These are phyloP conservation scores for Debaryomyces maramus DNA, from an alignment of 805 yeast genomes.

Conservation along the genomic window DNA sequence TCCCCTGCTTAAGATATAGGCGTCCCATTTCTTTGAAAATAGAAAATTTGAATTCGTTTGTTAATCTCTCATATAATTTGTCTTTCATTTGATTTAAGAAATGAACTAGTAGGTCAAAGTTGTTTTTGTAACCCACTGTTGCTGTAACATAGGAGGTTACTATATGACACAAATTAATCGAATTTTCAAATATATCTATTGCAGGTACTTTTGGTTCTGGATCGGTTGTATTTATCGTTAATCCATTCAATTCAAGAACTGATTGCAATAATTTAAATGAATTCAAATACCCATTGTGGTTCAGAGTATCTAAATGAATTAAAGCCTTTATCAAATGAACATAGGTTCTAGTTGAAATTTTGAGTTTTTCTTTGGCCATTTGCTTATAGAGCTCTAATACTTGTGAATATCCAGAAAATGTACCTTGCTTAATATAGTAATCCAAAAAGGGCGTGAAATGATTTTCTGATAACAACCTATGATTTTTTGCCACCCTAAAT, in stretches of 20 bases:
- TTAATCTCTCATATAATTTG: slow-evolving; percentile 20
- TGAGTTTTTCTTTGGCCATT: slow-evolving; percentile 29
- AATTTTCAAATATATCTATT: slow-evolving; percentile 14
- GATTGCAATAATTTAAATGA: slow-evolving; percentile 22
- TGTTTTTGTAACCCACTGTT: slow-evolving; percentile 14
- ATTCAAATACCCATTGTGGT: slow-evolving; percentile 13
- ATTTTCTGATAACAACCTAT: slow-evolving; percentile 21
- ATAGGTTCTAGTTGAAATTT: slow-evolving; percentile 29
- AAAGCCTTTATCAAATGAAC: slow-evolving; percentile 32
- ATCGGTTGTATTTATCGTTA: slow-evolving; percentile 12
- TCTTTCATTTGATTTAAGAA: slow-evolving; percentile 29
- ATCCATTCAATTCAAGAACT: slow-evolving; percentile 33
- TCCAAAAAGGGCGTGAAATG: slow-evolving; percentile 33
- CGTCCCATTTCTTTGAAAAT: slow-evolving; percentile 30
- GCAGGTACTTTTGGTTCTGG: slow-evolving; percentile 3
- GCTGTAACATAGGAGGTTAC: slow-evolving; percentile 24
- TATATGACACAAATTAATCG: slow-evolving; percentile 24
- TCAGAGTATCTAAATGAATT: slow-evolving; percentile 16
- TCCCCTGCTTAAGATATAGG: slow-evolving; percentile 24
- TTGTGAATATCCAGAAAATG: slow-evolving; percentile 20
- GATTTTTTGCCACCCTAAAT: slow-evolving; percentile 17
- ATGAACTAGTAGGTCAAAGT: slow-evolving; percentile 25
- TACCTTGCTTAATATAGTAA: slow-evolving; percentile 15
- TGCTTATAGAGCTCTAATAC: slow-evolving; percentile 32
- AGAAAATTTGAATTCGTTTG: slow-evolving; percentile 22